Percentiles rank a stretch among this genome's conserved stretches.
Conservation (phyloP, 768 basidiomycete species). For the Tubosaeta sp. region DNA sequence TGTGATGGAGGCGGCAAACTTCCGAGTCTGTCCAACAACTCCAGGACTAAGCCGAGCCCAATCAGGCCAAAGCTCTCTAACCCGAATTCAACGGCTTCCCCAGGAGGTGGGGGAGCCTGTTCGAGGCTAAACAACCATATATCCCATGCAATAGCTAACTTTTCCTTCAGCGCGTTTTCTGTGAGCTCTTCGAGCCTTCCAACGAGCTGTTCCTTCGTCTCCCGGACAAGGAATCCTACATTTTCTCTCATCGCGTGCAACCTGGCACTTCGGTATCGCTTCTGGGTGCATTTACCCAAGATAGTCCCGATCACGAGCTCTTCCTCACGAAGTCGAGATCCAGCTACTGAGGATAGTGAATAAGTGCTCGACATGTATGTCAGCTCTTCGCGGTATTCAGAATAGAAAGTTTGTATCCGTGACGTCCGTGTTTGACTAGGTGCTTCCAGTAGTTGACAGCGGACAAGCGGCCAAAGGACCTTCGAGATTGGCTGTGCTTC, state of each 20-base stretch:
- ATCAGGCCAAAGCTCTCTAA: slow-evolving; percentile 67
- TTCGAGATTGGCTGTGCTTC: slow-evolving; percentile 31
- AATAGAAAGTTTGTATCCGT: slow-evolving; percentile 17
- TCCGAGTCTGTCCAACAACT: slow-evolving; percentile 47
- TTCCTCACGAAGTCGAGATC: slow-evolving; percentile 58
- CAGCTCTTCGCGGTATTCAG: slow-evolving; percentile 58
- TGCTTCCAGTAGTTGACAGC: slow-evolving; percentile 13
- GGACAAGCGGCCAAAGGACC: slow-evolving; percentile 20
- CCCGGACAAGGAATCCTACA: slow-evolving; percentile 45
- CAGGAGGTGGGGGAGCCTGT: slow-evolving; percentile 25
- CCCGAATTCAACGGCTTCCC: slow-evolving; percentile 35
- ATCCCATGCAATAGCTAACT: slow-evolving; percentile 55
- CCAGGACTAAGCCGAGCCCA: slow-evolving; percentile 54
- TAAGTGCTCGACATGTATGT: slow-evolving; percentile 68
- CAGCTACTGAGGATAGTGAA: slow-evolving; percentile 54
- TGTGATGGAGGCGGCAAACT: slow-evolving; percentile 29
- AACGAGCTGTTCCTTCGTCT: slow-evolving; percentile 40
- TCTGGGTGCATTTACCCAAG: slow-evolving; percentile 62
- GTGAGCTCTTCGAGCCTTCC: slow-evolving; percentile 24
- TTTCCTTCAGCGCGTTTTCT: slow-evolving; percentile 30
- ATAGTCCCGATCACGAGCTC: slow-evolving; percentile 77
- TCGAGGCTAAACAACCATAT: slow-evolving; percentile 58
- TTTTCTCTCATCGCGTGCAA: slow-evolving; percentile 62
- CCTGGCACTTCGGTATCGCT: slow-evolving; percentile 54
- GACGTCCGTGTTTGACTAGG: background rate